A percentile compares a stretch with the other conserved stretches of the same genome.
Conservation (phyloP, 257 asterid species). For the Nicotiana sylvestris region DNA sequence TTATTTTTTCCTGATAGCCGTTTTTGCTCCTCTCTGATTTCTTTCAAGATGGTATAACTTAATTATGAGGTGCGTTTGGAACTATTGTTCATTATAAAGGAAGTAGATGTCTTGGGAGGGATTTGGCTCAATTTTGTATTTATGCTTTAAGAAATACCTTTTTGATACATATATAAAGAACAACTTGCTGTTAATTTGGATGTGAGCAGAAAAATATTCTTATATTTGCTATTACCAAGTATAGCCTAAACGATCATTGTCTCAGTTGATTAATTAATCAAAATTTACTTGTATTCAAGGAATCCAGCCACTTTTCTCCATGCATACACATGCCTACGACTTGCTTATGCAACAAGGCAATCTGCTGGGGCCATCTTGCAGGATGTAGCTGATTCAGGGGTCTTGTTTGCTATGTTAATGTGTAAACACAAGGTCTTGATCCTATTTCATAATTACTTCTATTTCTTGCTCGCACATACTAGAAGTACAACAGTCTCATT, state of each 20-base stretch:
- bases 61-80: neutral
- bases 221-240: neutral
- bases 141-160: neutral
- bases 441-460: constrained; percentile 6
- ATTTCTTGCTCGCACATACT: neutral
- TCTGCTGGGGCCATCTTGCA: constrained; percentile 87
- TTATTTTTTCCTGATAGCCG: neutral
- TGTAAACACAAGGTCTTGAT: constrained; percentile 76
- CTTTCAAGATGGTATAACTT: neutral
- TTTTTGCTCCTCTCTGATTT: neutral
- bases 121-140: neutral
- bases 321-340: constrained; percentile 90
- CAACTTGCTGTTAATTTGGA: neutral
- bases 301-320: constrained; percentile 93
- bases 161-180: neutral
- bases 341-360: constrained; percentile 81
- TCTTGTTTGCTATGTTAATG: constrained; percentile 82
- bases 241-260: neutral
- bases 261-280: neutral
- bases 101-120: neutral
- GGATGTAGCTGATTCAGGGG: constrained; percentile 86
- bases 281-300: constrained; percentile 37
- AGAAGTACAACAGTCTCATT: neutral
- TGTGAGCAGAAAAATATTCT: neutral
- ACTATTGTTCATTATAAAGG: neutral